Base-by-base conservation (phyloP, 805 yeast species). In the Komagataella phaffii region DNA sequence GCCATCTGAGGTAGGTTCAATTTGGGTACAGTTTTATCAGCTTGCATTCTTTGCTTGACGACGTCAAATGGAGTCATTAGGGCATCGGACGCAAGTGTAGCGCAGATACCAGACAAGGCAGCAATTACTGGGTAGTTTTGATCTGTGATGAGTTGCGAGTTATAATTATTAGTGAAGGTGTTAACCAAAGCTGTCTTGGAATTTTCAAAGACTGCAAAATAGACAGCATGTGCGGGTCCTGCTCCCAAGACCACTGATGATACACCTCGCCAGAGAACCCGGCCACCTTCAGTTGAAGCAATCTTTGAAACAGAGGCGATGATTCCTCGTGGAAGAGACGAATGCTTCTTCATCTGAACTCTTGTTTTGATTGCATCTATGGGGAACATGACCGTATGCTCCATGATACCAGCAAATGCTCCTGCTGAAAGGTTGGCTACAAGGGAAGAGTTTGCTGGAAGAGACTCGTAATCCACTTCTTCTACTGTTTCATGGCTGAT, bases 321-420 rank as follows among this genome's bases (percentile, higher is more conserved):
- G 46, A 91, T 76, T 18, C 81, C 75, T 14, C 63, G 67, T 49
- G 60, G 59, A 23, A 56, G 49, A 4, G 47, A 44, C 51, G 52
- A 49, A 53, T 64, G 54, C 54, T 62, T 58, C 43, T 61, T 51
- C 51, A 83, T 80, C 65, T 91, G 99, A 91, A 91, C 88, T 62
- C 99, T 74, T 5, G 98, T 93, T 71, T 91, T 91, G 58, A 91
- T 77, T n/a, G 95, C 91, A 65, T 91, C 99, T 45, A 91, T 81
- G 1, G 99, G 99, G 64, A 82, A 91, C 96, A 91, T 88, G 47
- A 91, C 88, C 1, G 96, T 82, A 67, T 91, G 99, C 65, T 91
- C 99, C 97, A 91, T 88, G 52, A 93, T 88, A 24, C 99, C 99
- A n/a, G 99, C 98, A 69, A 89, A 87, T 0, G 97, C 98, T 8